Evolutionary conservation across 805 yeast genomes (phyloP).

Genomic region (Lachancea mirantina): DNA sequence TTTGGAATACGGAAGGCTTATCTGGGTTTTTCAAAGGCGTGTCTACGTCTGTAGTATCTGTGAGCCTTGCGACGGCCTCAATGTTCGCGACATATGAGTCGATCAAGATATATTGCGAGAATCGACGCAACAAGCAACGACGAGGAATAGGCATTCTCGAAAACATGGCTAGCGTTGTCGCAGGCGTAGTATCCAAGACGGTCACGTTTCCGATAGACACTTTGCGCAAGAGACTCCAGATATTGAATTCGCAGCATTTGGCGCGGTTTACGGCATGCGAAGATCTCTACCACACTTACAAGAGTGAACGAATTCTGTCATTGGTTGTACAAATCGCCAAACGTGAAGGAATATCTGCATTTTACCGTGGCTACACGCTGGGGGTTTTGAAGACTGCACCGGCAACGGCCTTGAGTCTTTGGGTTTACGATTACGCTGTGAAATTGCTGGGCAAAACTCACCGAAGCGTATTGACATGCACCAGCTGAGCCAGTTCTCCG

Average conservation of each 20-base stretch:
- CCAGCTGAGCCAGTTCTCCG: too few species aligned
- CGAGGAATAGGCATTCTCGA: slow-evolving; percentile 30
- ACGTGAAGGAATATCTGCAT: slow-evolving; percentile 56
- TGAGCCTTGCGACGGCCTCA: slow-evolving; percentile 65
- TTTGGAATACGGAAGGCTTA: slow-evolving; percentile 37
- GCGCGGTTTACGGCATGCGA: slow-evolving; percentile 17
- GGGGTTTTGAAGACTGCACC: slow-evolving; percentile 78
- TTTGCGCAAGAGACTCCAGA: slow-evolving; percentile 68
- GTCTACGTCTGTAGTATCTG: slow-evolving; percentile 46
- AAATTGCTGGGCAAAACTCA: not conserved
- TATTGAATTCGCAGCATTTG: slow-evolving; percentile 29
- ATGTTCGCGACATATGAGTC: slow-evolving; percentile 65
- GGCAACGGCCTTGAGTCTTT: slow-evolving; percentile 56
- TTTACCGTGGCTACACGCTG: slow-evolving; percentile 68
- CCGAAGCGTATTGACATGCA: not conserved
- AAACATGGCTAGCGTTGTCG: slow-evolving; percentile 60
- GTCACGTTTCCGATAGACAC: slow-evolving; percentile 83
- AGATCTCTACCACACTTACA: slow-evolving; percentile 16
- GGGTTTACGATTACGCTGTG: slow-evolving; percentile 45
- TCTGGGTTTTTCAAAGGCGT: slow-evolving; percentile 45
- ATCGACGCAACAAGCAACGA: slow-evolving; percentile 15
- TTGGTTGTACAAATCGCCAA: slow-evolving; percentile 36
- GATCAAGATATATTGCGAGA: slow-evolving; percentile 34
- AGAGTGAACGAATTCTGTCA: slow-evolving; percentile 21
- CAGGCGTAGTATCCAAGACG: slow-evolving; percentile 71